phyloP scores from a whole-genome alignment of 768 basidiomycete genomes.

The Russula sp. region DNA sequence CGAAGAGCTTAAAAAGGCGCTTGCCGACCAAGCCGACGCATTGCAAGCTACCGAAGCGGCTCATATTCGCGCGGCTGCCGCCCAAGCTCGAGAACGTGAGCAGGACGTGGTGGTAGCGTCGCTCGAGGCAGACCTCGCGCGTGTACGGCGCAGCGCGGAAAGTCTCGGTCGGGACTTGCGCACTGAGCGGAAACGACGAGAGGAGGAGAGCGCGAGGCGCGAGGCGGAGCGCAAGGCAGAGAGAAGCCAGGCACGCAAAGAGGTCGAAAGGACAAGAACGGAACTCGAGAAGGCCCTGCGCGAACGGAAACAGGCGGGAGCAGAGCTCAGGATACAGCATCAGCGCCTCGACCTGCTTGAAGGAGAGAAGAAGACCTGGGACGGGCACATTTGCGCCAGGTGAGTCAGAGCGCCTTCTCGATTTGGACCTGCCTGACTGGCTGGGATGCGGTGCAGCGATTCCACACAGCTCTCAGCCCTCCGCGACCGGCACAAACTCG shows the following conservation, averaged over 20 bases:
- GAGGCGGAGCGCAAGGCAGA: slow-evolving; percentile 44
- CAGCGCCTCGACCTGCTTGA: slow-evolving; percentile 20
- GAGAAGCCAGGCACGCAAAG: slow-evolving; percentile 34
- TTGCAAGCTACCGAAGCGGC: slow-evolving; percentile 61
- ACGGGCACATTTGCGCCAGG: slow-evolving; percentile 52
- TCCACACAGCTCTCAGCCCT: slow-evolving; percentile 47
- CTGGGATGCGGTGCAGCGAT: slow-evolving; percentile 36
- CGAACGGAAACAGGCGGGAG: slow-evolving; percentile 58
- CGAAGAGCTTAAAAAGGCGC: slow-evolving; percentile 63
- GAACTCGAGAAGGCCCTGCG: slow-evolving; percentile 47
- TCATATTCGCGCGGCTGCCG: slow-evolving; percentile 41
- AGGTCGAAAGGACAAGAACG: slow-evolving; percentile 6
- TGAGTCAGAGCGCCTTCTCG: slow-evolving; percentile 32
- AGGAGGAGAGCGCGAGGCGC: slow-evolving; percentile 48
- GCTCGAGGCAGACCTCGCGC: slow-evolving; percentile 67
- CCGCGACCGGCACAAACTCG: slow-evolving; percentile 67
- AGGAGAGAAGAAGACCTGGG: slow-evolving; percentile 50
- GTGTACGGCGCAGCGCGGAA: slow-evolving; percentile 72
- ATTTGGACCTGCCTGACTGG: background rate
- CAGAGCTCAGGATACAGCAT: slow-evolving; percentile 53
- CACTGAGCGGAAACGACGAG: slow-evolving; percentile 59
- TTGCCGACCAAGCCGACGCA: slow-evolving; percentile 54
- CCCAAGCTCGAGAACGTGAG: slow-evolving; percentile 56
- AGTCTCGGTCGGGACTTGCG: slow-evolving; percentile 74
- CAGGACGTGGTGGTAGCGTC: slow-evolving; percentile 54